Evolutionary conservation across 192 early-diverging fungal genomes (phyloP).

Genomic region (Podila verticillata): DNA sequence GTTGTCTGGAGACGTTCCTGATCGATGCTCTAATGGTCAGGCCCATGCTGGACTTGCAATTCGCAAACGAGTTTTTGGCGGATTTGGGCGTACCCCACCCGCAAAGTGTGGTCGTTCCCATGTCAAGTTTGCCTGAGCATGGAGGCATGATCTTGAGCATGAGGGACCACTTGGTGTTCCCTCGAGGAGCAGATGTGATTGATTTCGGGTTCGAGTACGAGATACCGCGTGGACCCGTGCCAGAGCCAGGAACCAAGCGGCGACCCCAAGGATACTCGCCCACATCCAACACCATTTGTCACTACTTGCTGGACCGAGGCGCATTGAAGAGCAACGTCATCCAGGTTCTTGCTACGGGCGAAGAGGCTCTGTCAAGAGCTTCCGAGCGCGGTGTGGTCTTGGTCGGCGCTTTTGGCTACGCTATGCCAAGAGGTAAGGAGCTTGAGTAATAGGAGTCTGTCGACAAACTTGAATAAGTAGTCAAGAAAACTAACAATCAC

Average conservation of each 20-base stretch:
- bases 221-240: constrained; percentile 31
- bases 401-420: constrained; percentile 68
- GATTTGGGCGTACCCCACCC: constrained; percentile 58
- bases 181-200: constrained; percentile 48
- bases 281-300: constrained; percentile 52
- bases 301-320: constrained; percentile 76
- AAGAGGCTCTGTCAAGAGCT: constrained; percentile 24
- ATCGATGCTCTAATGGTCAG: constrained; percentile 70
- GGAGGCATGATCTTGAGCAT: constrained; percentile 79
- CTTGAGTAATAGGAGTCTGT: too few species aligned
- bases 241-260: constrained; percentile 32
- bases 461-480: background rate
- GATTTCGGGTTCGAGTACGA: constrained; percentile 53
- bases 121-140: constrained; percentile 77
- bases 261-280: constrained; percentile 45
- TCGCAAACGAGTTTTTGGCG: constrained; percentile 60
- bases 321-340: constrained; percentile 71
- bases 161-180: constrained; percentile 68
- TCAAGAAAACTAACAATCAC: too few species aligned
- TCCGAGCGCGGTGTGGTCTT: constrained; percentile 40
- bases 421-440: constrained; percentile 64
- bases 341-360: constrained; percentile 62
- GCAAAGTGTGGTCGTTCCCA: constrained; percentile 65
- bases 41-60: constrained; percentile 57
- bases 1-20: constrained; percentile 67